Conservation (phyloP, 176 grass and related monocot species). For the Phragmites australis region DNA sequence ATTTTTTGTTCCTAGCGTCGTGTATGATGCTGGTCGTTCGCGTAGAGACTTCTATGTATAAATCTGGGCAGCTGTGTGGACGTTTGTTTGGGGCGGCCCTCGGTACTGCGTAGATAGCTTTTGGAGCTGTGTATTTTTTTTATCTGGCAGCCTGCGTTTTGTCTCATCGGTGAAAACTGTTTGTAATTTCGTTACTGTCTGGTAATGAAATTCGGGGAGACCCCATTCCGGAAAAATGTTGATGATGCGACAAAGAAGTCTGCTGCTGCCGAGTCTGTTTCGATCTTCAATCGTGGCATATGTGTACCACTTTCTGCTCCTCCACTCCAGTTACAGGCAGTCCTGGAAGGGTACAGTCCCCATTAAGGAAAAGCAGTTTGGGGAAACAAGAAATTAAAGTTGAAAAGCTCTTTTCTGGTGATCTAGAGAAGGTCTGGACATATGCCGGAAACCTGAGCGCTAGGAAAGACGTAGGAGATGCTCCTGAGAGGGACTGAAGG, state of each 20-base stretch:
- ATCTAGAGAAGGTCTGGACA: constrained; percentile 83
- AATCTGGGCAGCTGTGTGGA: too few relatives aligned
- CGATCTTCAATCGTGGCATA: constrained; percentile 70
- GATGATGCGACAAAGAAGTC: constrained; percentile 77
- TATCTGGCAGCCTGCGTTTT: too few relatives aligned
- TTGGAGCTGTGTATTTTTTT: too few relatives aligned
- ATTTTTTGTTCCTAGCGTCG: too few relatives aligned
- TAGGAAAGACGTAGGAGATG: constrained; percentile 68
- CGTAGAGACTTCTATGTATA: too few relatives aligned
- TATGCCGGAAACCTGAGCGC: constrained; percentile 74
- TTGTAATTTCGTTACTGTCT: too few relatives aligned
- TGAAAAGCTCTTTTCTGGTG: constrained; percentile 59
- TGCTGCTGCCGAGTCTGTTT: constrained; percentile 55
- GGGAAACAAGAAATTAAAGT: constrained; percentile 51
- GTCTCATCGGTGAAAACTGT: too few relatives aligned
- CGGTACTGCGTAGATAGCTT: too few relatives aligned
- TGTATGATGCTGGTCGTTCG: too few relatives aligned
- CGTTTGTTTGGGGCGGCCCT: too few relatives aligned
- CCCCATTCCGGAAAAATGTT: too few relatives aligned
- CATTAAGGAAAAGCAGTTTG: constrained; percentile 42
- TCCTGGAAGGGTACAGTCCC: constrained; percentile 59
- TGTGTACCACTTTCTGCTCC: constrained; percentile 65
- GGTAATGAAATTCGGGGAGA: too few relatives aligned
- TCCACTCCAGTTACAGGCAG: constrained; percentile 71
- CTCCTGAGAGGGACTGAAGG: constrained; percentile 76